Evolutionary conservation across 1,284 basidiomycete genomes (phyloP), one percentile per base, ranked within the genome.

Genomic region (Gymnopus androsaceus): DNA sequence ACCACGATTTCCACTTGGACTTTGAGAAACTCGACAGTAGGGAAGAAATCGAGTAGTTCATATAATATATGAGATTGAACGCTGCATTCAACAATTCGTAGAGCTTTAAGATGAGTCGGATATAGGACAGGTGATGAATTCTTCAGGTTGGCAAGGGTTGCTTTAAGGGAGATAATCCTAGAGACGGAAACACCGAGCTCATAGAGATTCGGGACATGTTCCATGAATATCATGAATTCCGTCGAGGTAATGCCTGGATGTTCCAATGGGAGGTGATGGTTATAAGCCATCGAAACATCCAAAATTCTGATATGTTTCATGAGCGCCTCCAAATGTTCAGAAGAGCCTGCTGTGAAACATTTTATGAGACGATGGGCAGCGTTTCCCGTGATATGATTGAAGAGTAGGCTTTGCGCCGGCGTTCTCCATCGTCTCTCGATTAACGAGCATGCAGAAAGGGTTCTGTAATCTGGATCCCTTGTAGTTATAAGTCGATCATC

Each of bases 31-130:
- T 63, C 64, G 52, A 79, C 58, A 23, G 63, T 66, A 0, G 74
- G 70, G 67, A 76, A 76, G 36, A 76, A 63, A 0, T 64, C 64
- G 11, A 81, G 65, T 0, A 81, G 66, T 50, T 80, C 74, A 55
- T 75, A 80, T 5, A 79, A 56, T 17, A 78, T 66, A 7, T 75
- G 77, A 3, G 77, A 79, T 61, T 78, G 77, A 1, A 75, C 66
- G 36, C 76, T 74, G 52, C 69, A 75, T 1, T 62, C 51, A 14
- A 67, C 57, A n/a, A 80, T 56, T 40, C 63, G 66, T 38, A 81
- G 62, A 2, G 78, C 69, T n/a, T 73, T 71, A 28, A 79, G 64
- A 27, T 53, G 49, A 41, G 63, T n/a, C n/a, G 53, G 53, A 33
- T 15, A 59, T 21, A 41, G 9, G 15, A 19, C 17, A 25, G 21